Conservation (phyloP, 2,329 filamentous ascomycete genomes). For the Talaromyces amestolkiae region DNA sequence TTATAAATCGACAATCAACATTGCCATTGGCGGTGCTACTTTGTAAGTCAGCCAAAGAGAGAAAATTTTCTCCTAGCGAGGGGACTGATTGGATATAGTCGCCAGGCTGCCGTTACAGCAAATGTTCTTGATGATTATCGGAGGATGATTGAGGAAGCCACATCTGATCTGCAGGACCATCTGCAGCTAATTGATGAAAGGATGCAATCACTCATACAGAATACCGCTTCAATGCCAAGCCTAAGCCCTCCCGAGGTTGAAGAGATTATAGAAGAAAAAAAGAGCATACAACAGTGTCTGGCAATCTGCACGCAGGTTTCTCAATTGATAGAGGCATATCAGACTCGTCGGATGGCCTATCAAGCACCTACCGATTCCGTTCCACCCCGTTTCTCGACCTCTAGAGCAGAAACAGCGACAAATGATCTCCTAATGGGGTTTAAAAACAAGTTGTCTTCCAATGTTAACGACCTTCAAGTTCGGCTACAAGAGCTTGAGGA, state of each 20-base stretch:
- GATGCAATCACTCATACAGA: conserved; percentile 26
- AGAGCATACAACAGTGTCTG: conserved; percentile 37
- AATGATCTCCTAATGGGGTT: conserved; percentile 18
- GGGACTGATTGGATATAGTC: conserved; percentile 20
- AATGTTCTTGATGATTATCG: conserved; percentile 33
- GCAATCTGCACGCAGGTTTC: conserved; percentile 35
- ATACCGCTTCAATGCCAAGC: neutral
- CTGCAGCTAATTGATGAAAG: conserved; percentile 32
- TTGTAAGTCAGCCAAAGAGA: conserved; percentile 23
- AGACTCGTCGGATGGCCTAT: conserved; percentile 14
- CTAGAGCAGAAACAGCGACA: conserved; percentile 17
- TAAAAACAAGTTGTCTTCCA: conserved; percentile 25
- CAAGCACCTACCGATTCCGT: neutral
- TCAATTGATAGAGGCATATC: conserved; percentile 31
- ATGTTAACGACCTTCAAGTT: conserved; percentile 24
- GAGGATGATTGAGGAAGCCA: conserved; percentile 34
- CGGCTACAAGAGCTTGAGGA: conserved; percentile 26
- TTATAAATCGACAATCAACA: conserved; percentile 30
- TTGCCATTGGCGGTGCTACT: conserved; percentile 29
- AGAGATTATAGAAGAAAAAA: conserved; percentile 34
- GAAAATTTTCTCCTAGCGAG: neutral
- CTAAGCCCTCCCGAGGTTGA: conserved; percentile 11
- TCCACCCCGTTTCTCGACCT: neutral
- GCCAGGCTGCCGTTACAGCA: conserved; percentile 22
- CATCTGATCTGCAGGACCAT: conserved; percentile 36